These are phyloP conservation scores for Sporothrix brasiliensis DNA, from an alignment of 2,329 filamentous ascomycete species.

Conservation along the genomic window DNA sequence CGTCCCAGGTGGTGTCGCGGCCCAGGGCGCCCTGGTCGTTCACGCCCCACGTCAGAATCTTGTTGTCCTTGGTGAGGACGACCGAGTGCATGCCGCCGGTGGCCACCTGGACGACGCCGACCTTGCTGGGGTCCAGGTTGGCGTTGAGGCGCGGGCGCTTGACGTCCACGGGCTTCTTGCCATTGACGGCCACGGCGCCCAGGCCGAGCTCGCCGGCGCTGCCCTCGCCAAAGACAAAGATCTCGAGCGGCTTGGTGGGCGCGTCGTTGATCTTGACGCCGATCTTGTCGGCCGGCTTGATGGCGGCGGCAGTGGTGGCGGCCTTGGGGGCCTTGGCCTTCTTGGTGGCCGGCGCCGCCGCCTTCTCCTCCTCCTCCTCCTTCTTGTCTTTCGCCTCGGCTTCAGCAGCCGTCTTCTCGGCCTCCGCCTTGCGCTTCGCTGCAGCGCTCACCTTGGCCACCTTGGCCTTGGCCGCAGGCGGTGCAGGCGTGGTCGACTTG, in stretches of 20 bases:
- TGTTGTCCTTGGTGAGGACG: slow-evolving; percentile 77
- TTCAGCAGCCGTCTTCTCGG: not conserved
- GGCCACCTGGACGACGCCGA: slow-evolving; percentile 73
- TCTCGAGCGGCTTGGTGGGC: slow-evolving; percentile 66
- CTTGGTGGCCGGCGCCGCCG: slow-evolving; percentile 34
- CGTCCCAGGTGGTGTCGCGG: slow-evolving; percentile 67
- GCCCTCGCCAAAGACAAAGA: slow-evolving; percentile 81
- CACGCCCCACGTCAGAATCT: slow-evolving; percentile 83
- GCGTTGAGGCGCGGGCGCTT: slow-evolving; percentile 73
- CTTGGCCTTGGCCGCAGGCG: slow-evolving; percentile 29
- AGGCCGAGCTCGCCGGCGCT: slow-evolving; percentile 81
- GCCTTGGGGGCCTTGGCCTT: slow-evolving; percentile 32
- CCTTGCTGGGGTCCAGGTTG: slow-evolving; percentile 57
- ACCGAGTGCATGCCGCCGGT: slow-evolving; percentile 82
- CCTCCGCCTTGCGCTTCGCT: slow-evolving; percentile 31
- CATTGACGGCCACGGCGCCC: slow-evolving; percentile 64
- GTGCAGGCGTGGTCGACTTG: slow-evolving; percentile 30
- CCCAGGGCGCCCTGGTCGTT: slow-evolving; percentile 84
- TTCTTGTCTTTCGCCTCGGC: slow-evolving; percentile 19
- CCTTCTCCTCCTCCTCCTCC: slow-evolving; percentile 15
- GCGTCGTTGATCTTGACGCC: slow-evolving; percentile 60
- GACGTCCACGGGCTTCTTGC: slow-evolving; percentile 68
- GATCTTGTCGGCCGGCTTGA: slow-evolving; percentile 49
- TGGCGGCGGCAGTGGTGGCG: slow-evolving; percentile 29
- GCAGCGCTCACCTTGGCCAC: slow-evolving; percentile 33